A percentile compares a stretch with the other conserved stretches of the same genome.
These are phyloP conservation scores for Suillus bovinus DNA, from an alignment of 768 basidiomycete species.

Conservation along the genomic window DNA sequence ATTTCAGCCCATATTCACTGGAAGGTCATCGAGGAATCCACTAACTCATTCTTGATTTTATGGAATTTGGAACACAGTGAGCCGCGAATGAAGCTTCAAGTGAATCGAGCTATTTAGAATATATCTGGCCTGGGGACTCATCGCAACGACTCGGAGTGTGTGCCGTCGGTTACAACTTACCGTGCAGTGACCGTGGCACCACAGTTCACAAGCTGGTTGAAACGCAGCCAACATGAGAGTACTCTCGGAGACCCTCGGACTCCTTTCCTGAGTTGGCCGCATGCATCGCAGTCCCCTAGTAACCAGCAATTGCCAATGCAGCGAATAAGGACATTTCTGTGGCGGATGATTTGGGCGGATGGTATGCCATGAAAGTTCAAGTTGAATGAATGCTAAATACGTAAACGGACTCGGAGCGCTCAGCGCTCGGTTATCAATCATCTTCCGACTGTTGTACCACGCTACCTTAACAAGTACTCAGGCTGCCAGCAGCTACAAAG, in stretches of 20 bases:
- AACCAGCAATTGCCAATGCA: neutral
- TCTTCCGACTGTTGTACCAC: neutral
- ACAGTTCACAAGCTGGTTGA: neutral
- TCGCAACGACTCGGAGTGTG: neutral
- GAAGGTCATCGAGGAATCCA: neutral
- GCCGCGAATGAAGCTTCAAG: neutral
- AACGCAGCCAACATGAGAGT: neutral
- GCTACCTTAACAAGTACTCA: neutral
- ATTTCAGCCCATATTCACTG: neutral
- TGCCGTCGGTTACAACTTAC: neutral
- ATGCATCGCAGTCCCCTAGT: neutral
- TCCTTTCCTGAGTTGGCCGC: neutral
- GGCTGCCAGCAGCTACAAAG: neutral
- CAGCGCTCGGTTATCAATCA: neutral
- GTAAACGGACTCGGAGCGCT: too few relatives aligned
- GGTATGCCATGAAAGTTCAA: neutral
- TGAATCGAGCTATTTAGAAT: neutral
- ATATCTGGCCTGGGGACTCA: neutral
- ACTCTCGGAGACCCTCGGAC: neutral
- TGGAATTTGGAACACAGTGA: neutral
- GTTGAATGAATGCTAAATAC: neutral
- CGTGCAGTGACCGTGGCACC: neutral
- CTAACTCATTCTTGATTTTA: constrained; percentile 1
- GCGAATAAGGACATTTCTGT: neutral
- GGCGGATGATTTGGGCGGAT: neutral